Base-by-base conservation (phyloP, 2,329 filamentous ascomycete genomes). In the Calycina herbarum region DNA sequence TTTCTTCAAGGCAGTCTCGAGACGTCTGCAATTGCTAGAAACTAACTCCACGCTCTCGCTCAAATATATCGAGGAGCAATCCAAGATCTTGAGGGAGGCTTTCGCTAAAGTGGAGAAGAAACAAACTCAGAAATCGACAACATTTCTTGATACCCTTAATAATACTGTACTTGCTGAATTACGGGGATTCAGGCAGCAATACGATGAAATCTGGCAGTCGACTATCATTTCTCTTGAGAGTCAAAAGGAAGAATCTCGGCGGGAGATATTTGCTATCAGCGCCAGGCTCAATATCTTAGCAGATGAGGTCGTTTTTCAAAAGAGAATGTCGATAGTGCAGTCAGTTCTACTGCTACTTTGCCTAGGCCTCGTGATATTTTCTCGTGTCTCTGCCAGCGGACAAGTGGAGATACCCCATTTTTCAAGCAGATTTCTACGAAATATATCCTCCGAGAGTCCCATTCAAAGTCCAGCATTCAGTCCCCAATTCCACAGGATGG, bases 61-160 rank as follows among this genome's bases (percentile, higher is more conserved):
- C 8, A 92, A 97, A 73, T 99, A 99, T 75, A 96, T 99, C 66
- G 94, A 98, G 79, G 93, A 97, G 66, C 95, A 98, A 76, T 97
- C 94, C 3, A 90, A 89, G 59, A 93, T 96, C 68, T 82, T 98
- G 48, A 90, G 94, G 58, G 93, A 97, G 70, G 92, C 93, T 0
- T 92, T 97, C 68, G 86, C 87, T 63, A 91, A 91, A 73, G 90
- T 96, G 35, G 94, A 98, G 77, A 93, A 93, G 72, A 89, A 90
- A 63, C 95, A 98, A 76, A 81, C 96, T 17, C 82, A 86, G n/a
- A 95, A 94, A 75, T 92, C 94, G 0, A 89, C 90, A 27, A 82
- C 83, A 1, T 97, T 97, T 74, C 83, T 98, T 15, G 87, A 93
- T 67, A 87, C 87, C 45, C 83, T 99, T n/a, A 99, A 99, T 77